phyloP scores from a whole-genome alignment of 2,329 filamentous ascomycete genomes.

The Ascochyta pisi region DNA sequence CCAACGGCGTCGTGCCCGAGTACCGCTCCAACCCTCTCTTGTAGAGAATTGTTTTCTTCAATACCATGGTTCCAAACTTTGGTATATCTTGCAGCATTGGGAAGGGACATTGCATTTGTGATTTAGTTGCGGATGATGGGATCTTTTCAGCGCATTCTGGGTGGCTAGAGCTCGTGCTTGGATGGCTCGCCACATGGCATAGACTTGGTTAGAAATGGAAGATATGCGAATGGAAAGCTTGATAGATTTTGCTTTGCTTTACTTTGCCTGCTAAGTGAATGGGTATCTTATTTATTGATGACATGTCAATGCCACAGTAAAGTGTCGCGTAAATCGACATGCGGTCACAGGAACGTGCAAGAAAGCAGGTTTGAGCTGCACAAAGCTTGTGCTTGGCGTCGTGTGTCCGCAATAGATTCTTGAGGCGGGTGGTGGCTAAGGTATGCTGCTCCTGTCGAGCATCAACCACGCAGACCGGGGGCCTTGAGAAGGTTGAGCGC shows the following conservation, averaged over 20 bases:
- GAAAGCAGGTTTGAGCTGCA: not conserved
- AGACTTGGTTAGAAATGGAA: slow-evolving; percentile 28
- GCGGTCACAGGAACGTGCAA: slow-evolving; percentile 2
- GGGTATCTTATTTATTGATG: not conserved
- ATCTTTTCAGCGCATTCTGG: not conserved
- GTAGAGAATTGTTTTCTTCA: slow-evolving; percentile 43
- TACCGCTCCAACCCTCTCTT: slow-evolving; percentile 70
- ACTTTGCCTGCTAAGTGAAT: not conserved
- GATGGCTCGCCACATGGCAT: slow-evolving; percentile 25
- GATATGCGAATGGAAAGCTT: slow-evolving; percentile 6
- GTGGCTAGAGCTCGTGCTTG: slow-evolving; percentile 28
- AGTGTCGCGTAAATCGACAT: not conserved
- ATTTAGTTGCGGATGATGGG: not conserved
- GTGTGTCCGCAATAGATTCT: not conserved
- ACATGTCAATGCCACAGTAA: not conserved
- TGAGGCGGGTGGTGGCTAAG: slow-evolving; percentile 18
- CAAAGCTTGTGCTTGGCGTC: not conserved
- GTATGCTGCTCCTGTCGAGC: slow-evolving; percentile 34
- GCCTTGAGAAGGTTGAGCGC: slow-evolving; percentile 55
- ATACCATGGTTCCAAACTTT: slow-evolving; percentile 1
- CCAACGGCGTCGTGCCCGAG: slow-evolving; percentile 64
- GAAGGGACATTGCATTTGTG: slow-evolving; percentile 20
- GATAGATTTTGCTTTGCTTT: not conserved
- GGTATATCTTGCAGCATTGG: slow-evolving; percentile 15
- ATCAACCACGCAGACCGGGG: slow-evolving; percentile 34